Evolutionary conservation across 2,329 filamentous ascomycete species (phyloP).

Genomic region (Chalaropsis ovoidea): DNA sequence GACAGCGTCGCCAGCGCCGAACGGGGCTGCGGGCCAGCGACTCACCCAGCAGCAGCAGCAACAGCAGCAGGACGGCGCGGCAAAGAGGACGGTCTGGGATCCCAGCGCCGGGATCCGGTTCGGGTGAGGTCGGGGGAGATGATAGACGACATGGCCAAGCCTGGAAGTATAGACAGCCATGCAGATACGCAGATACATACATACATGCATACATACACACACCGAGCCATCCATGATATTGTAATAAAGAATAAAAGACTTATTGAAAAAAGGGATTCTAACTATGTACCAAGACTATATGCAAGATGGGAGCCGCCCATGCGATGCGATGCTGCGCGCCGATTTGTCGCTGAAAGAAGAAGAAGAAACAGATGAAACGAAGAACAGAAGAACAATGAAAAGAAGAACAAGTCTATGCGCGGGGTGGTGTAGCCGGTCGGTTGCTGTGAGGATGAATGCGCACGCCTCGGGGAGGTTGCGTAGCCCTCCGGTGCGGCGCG

Average conservation of each 20-base stretch:
- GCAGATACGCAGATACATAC: neutral
- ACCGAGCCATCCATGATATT: too few relatives aligned
- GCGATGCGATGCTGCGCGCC: conserved; percentile 26
- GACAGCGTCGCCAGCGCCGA: conserved; percentile 26
- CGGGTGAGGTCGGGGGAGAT: conserved; percentile 21
- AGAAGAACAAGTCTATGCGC: neutral
- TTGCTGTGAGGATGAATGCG: too few relatives aligned
- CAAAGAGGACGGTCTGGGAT: conserved; percentile 22
- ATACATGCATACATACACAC: neutral
- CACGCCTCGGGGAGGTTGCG: too few relatives aligned
- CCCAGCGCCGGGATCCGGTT: conserved; percentile 24
- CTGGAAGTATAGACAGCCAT: neutral
- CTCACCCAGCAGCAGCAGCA: conserved; percentile 27
- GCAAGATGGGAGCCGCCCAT: neutral
- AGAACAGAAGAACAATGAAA: neutral
- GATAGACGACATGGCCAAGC: neutral
- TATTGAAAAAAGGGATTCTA: neutral
- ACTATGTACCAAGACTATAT: conserved; percentile 10
- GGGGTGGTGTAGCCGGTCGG: neutral
- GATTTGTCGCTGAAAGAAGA: neutral
- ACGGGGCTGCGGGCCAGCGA: conserved; percentile 27
- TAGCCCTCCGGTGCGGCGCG: too few relatives aligned
- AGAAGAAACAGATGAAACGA: neutral
- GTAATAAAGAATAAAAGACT: neutral
- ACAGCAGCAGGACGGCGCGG: conserved; percentile 29